Percentiles rank a stretch among this genome's conserved stretches.
Evolutionary conservation across 148 eudicot genomes (phyloP).

Genomic region (Euryodendron excelsum): DNA sequence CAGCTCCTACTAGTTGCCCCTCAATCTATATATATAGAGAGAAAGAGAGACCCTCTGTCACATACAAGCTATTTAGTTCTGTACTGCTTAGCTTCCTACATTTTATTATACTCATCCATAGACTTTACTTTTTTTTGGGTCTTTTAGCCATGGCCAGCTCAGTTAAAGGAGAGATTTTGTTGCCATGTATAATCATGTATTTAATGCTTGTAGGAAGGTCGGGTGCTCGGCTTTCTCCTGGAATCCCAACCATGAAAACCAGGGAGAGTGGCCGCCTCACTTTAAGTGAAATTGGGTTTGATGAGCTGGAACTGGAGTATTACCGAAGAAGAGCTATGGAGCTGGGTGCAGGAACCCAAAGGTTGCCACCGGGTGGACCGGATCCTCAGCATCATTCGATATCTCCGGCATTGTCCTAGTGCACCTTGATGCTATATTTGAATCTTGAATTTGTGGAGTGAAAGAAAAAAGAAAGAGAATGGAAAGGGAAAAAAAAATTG

Average conservation of each 20-base stretch:
- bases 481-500: no score
- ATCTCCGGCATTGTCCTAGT: not conserved
- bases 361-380: slow-evolving; percentile 25
- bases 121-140: no score
- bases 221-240: not conserved
- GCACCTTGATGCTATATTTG: not conserved
- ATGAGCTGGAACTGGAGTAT: not conserved
- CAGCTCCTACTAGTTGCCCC: not conserved
- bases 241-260: not conserved
- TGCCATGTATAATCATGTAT: not conserved
- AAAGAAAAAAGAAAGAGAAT: no score
- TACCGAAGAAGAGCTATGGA: not conserved
- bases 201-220: not conserved
- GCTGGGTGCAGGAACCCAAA: not conserved
- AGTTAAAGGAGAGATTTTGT: no score
- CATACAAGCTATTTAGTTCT: no score
- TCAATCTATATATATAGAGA: no score
- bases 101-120: no score
- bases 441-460: no score
- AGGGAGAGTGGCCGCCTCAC: not conserved
- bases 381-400: slow-evolving; percentile 24
- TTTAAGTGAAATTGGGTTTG: not conserved
- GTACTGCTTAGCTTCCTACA: no score
- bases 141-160: slow-evolving; percentile 1
- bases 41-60: no score